phyloP scores from a whole-genome alignment of 306 rosid species.

The Begonia masoniana region DNA sequence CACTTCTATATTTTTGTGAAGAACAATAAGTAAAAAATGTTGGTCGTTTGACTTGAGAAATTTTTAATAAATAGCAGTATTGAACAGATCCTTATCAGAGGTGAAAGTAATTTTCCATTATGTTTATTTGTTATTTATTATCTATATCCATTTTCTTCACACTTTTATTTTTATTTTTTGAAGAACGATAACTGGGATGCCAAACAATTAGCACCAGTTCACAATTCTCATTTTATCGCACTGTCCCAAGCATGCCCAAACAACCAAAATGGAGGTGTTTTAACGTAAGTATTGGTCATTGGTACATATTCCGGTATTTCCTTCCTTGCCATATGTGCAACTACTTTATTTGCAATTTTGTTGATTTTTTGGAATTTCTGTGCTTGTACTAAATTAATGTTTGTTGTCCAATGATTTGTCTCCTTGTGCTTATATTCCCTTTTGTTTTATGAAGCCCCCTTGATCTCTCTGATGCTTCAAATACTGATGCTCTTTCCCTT shows the following conservation, averaged over 20 bases:
- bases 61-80: too few relatives aligned
- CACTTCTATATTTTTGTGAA: too few relatives aligned
- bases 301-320: background rate
- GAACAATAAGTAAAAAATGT: too few relatives aligned
- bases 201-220: slow-evolving; percentile 49
- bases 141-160: slow-evolving; percentile 1
- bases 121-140: too few relatives aligned
- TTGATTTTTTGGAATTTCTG: background rate
- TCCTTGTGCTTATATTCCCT: slow-evolving; percentile 4
- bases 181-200: slow-evolving; percentile 68
- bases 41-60: too few relatives aligned
- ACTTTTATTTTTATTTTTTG: slow-evolving; percentile 17
- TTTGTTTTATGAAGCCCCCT: slow-evolving; percentile 72
- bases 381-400: background rate
- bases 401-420: background rate
- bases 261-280: slow-evolving; percentile 54
- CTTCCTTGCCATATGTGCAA: background rate
- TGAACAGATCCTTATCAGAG: too few relatives aligned
- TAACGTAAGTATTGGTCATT: slow-evolving; percentile 52
- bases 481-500: slow-evolving; percentile 47
- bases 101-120: too few relatives aligned
- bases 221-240: slow-evolving; percentile 56
- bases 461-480: slow-evolving; percentile 67
- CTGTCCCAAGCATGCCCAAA: slow-evolving; percentile 63
- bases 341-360: slow-evolving; percentile 6